A percentile compares a stretch with the other conserved stretches of the same genome.
Evolutionary conservation across 108 stramenopile species (phyloP).

Genomic region (Skeletonema grethae): DNA sequence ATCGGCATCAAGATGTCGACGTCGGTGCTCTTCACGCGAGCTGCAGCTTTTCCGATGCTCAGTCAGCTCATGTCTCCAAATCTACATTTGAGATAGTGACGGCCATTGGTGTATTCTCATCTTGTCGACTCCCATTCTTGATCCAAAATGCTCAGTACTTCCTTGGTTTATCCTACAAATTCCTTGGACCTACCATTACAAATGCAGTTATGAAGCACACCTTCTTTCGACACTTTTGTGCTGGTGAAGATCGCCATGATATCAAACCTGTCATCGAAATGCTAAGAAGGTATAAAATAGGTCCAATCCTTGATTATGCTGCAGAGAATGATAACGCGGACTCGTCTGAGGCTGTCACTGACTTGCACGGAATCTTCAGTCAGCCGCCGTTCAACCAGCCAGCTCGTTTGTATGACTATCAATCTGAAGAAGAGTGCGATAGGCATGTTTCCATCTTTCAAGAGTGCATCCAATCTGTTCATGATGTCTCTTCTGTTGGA

Average conservation of each 20-base stretch:
- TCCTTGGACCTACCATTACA: slow-evolving; percentile 60
- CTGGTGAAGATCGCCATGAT: slow-evolving; percentile 76
- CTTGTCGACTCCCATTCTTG: slow-evolving; percentile 66
- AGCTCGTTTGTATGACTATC: slow-evolving; percentile 76
- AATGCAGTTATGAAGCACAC: slow-evolving; percentile 71
- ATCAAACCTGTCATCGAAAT: slow-evolving; percentile 66
- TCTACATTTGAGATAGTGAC: slow-evolving; percentile 66
- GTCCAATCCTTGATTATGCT: slow-evolving; percentile 96
- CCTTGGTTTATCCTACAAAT: slow-evolving; percentile 31
- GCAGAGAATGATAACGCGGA: slow-evolving; percentile 80
- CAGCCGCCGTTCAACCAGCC: slow-evolving; percentile 54
- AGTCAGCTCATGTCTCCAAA: slow-evolving; percentile 49
- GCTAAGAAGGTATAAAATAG: slow-evolving; percentile 62
- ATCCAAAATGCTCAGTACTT: slow-evolving; percentile 69
- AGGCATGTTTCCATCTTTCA: slow-evolving; percentile 68
- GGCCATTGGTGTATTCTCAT: slow-evolving; percentile 58
- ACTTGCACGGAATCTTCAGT: slow-evolving; percentile 11
- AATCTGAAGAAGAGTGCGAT: slow-evolving; percentile 86
- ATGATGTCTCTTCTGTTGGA: slow-evolving; percentile 64
- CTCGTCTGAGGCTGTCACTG: neutral
- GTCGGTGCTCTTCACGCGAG: neutral
- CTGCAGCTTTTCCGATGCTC: slow-evolving; percentile 22
- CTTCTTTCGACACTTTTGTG: slow-evolving; percentile 96
- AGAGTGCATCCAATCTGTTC: slow-evolving; percentile 83
- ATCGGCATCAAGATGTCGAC: no score